Evolutionary conservation across 768 basidiomycete genomes (phyloP).

Genomic region (Suillus decipiens): DNA sequence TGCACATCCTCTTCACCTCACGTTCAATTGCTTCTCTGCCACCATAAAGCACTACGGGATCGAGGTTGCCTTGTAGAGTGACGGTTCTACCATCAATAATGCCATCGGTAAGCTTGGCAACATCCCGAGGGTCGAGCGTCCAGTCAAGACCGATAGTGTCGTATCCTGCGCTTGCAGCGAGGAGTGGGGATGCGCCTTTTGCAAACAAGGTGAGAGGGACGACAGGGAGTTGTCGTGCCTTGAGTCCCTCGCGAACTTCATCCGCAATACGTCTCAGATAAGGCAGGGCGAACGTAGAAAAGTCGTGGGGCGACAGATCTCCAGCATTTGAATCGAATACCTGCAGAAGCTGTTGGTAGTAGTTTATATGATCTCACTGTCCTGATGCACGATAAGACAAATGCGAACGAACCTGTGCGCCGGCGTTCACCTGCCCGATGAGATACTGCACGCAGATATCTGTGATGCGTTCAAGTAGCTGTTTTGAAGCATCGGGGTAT

Average conservation of each 20-base stretch:
- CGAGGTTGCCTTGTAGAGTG: constrained; percentile 90
- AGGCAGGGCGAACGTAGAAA: constrained; percentile 80
- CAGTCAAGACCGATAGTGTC: constrained; percentile 92
- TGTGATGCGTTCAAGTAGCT: constrained; percentile 78
- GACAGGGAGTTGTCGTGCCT: constrained; percentile 48
- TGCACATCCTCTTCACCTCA: constrained; percentile 81
- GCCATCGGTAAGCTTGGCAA: constrained; percentile 38
- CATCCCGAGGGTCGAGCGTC: constrained; percentile 78
- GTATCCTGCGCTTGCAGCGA: constrained; percentile 72
- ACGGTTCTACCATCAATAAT: constrained; percentile 38
- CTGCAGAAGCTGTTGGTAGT: constrained; percentile 75
- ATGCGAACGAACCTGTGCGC: constrained; percentile 79
- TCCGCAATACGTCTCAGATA: constrained; percentile 71
- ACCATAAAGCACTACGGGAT: constrained; percentile 85
- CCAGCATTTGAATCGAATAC: constrained; percentile 97
- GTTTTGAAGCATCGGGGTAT: constrained; percentile 81
- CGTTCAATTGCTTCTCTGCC: constrained; percentile 83
- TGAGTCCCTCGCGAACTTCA: constrained; percentile 63
- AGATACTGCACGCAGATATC: constrained; percentile 87
- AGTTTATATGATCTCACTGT: background rate
- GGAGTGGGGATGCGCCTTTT: constrained; percentile 85
- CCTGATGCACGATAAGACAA: background rate
- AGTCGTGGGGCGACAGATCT: constrained; percentile 89
- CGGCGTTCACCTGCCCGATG: constrained; percentile 91
- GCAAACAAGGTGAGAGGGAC: constrained; percentile 92